Conservation (phyloP, 1,284 basidiomycete genomes). For the Earliella scabrosa region DNA sequence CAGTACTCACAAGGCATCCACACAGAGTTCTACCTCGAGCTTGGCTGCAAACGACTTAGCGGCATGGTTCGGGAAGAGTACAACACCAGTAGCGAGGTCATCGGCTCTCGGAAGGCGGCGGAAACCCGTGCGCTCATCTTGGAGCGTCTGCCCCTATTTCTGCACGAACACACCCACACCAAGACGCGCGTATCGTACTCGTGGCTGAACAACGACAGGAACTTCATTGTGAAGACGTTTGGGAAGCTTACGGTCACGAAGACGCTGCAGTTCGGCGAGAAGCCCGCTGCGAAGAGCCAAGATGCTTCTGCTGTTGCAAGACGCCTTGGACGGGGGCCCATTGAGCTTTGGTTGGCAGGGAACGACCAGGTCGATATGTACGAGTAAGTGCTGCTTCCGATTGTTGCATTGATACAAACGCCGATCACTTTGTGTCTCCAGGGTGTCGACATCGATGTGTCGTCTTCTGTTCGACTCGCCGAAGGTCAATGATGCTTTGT, state of each 20-base stretch:
- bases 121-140: conserved; percentile 70
- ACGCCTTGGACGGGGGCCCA: conserved; percentile 57
- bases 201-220: conserved; percentile 74
- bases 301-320: conserved; percentile 81
- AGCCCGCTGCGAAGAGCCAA: conserved; percentile 55
- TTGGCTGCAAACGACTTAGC: conserved; percentile 77
- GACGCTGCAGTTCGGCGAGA: conserved; percentile 54
- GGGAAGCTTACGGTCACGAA: conserved; percentile 66
- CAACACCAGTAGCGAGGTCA: conserved; percentile 59
- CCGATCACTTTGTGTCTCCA: conserved; percentile 30
- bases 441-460: conserved; percentile 83
- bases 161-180: conserved; percentile 86
- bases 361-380: conserved; percentile 88
- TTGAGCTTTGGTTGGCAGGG: conserved; percentile 79
- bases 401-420: background rate
- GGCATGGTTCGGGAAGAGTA: conserved; percentile 79
- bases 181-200: conserved; percentile 71
- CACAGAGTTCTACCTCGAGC: conserved; percentile 64
- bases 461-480: conserved; percentile 75
- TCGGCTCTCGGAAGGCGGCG: conserved; percentile 48
- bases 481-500: conserved; percentile 81
- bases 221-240: conserved; percentile 76
- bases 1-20: background rate
- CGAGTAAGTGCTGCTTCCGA: conserved; percentile 65
- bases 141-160: conserved; percentile 91